phyloP scores from a whole-genome alignment of 106 monocot genomes.

The Allium fistulosum region DNA sequence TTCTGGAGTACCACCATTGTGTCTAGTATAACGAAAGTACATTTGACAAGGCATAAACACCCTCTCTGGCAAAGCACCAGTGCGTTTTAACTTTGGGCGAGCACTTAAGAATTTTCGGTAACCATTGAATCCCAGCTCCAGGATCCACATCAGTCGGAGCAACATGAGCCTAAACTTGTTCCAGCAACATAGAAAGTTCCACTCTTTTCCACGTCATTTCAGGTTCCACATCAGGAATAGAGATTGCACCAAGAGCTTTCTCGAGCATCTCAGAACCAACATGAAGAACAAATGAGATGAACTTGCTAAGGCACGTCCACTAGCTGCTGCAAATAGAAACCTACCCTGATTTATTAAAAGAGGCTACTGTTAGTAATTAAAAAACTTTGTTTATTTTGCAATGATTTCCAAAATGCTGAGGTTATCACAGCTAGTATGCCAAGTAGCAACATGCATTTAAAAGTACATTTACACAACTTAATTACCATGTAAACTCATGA shows the following conservation, averaged over 20 bases:
- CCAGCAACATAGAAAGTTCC: slow-evolving; percentile 83
- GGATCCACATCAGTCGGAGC: slow-evolving; percentile 99
- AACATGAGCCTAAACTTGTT: slow-evolving; percentile 97
- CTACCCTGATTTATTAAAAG: slow-evolving; percentile 58
- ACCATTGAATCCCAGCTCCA: slow-evolving; percentile 97
- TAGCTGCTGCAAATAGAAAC: slow-evolving; percentile 97
- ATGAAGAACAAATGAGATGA: slow-evolving; percentile 87
- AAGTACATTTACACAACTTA: no score
- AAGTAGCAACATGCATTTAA: no score
- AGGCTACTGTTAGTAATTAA: not conserved
- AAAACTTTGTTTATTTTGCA: no score
- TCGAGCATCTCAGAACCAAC: slow-evolving; percentile 92
- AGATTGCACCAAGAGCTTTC: slow-evolving; percentile 36
- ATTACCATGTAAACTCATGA: no score
- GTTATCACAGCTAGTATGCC: not conserved
- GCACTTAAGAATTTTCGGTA: slow-evolving; percentile 76
- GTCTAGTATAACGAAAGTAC: slow-evolving; percentile 91
- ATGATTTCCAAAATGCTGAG: no score
- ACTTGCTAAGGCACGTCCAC: slow-evolving; percentile 80
- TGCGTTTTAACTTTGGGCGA: slow-evolving; percentile 87
- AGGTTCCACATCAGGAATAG: slow-evolving; percentile 44
- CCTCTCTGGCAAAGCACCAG: slow-evolving; percentile 94
- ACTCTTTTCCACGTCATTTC: slow-evolving; percentile 82
- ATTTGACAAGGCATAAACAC: slow-evolving; percentile 97
- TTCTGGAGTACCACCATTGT: slow-evolving; percentile 90